phyloP scores from a whole-genome alignment of 2,329 filamentous ascomycete species.

The Amauroascus verrucosus region DNA sequence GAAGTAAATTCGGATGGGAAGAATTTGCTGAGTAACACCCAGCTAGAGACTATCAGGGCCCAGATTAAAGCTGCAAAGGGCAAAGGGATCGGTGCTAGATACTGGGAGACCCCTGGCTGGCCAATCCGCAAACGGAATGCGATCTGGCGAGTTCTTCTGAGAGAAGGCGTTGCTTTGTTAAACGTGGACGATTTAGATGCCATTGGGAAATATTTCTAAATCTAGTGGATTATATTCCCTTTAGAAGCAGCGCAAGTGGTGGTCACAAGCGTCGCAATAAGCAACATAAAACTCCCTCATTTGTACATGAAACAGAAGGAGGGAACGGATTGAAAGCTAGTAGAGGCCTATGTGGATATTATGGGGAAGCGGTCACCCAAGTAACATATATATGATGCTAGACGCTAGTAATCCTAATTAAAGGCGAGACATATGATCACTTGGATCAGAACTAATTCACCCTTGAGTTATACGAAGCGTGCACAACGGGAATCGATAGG shows the following conservation, averaged over 20 bases:
- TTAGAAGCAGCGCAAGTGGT: too few species aligned
- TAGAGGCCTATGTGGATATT: too few species aligned
- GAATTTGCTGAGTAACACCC: constrained; percentile 26
- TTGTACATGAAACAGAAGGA: too few species aligned
- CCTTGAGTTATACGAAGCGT: neutral
- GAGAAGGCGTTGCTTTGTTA: constrained; percentile 50
- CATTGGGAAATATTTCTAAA: constrained; percentile 21
- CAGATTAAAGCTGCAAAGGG: constrained; percentile 47
- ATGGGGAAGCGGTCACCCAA: neutral
- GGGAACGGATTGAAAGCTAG: too few species aligned
- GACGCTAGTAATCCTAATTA: neutral
- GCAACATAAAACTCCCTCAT: too few species aligned
- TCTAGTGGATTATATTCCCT: neutral
- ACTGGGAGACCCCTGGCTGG: constrained; percentile 54
- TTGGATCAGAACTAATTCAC: neutral
- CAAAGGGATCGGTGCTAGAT: constrained; percentile 50
- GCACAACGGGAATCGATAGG: neutral
- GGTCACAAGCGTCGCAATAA: too few species aligned
- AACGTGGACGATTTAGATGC: constrained; percentile 55
- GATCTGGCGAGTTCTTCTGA: constrained; percentile 48
- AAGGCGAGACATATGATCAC: neutral
- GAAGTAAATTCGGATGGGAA: constrained; percentile 32
- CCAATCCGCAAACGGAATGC: constrained; percentile 49
- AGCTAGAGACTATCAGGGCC: constrained; percentile 41
- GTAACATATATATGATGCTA: neutral